Percentiles rank a stretch among this genome's conserved stretches.
Conservation (phyloP, 202 grass and related monocot genomes). For the Cymbopogon flexuosus region DNA sequence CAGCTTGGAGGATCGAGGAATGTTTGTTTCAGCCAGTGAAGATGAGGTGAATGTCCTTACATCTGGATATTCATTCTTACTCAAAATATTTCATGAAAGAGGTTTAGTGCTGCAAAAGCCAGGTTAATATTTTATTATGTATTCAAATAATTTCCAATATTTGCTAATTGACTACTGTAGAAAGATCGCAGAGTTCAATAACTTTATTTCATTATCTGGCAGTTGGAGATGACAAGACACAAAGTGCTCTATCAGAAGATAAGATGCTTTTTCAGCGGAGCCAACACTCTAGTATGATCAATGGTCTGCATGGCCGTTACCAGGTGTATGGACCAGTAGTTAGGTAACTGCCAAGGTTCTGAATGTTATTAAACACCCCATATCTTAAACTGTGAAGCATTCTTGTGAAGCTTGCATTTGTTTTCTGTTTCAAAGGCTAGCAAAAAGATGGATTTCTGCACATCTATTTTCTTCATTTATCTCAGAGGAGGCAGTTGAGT, state of each 20-base stretch:
- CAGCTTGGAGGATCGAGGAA: constrained; percentile 73
- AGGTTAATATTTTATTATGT: constrained; percentile 51
- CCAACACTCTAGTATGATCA: constrained; percentile 97
- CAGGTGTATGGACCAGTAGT: constrained; percentile 79
- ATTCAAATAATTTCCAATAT: constrained; percentile 6
- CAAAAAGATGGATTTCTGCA: constrained; percentile 89
- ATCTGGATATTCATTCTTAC: constrained; percentile 88
- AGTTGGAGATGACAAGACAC: constrained; percentile 52
- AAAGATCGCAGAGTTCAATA: constrained; percentile 13
- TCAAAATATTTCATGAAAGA: constrained; percentile 91
- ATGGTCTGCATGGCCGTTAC: constrained; percentile 88
- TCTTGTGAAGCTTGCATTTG: constrained; percentile 1
- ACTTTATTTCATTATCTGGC: constrained; percentile 27
- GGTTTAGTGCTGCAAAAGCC: constrained; percentile 50
- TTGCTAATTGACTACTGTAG: constrained; percentile 1
- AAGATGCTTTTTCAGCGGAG: constrained; percentile 73
- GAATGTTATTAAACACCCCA: background rate
- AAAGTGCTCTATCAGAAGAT: constrained; percentile 57
- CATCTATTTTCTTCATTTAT: constrained; percentile 92
- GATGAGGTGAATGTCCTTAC: constrained; percentile 78
- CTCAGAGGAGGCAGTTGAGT: constrained; percentile 82
- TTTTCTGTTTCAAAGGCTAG: constrained; percentile 63
- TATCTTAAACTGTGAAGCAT: background rate
- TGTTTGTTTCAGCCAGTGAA: constrained; percentile 67
- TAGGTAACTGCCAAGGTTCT: constrained; percentile 47